phyloP scores from a whole-genome alignment of 2,329 filamentous ascomycete species.

The Ophiocordyceps camponoti-leonardi region DNA sequence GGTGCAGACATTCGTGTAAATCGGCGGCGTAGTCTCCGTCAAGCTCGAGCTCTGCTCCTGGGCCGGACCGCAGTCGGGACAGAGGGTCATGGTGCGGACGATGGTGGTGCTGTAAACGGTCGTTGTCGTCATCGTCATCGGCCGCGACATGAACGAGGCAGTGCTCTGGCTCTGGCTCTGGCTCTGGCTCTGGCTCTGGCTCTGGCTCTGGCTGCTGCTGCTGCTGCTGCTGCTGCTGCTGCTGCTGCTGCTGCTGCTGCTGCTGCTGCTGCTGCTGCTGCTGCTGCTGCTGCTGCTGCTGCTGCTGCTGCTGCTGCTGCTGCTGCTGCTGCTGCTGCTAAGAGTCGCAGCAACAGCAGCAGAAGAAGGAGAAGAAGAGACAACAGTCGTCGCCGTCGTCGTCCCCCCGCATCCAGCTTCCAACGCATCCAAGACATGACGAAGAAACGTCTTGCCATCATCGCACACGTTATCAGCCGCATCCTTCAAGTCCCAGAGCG shows the following conservation, averaged over 20 bases:
- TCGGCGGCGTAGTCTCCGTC: no score
- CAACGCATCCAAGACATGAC: conserved; percentile 19
- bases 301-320: no score
- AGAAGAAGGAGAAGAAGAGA: not conserved
- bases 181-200: no score
- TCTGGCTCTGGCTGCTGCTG: no score
- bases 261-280: no score
- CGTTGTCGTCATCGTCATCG: not conserved
- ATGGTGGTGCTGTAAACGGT: not conserved
- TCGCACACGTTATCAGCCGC: conserved; percentile 12
- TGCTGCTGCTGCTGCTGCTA: not conserved
- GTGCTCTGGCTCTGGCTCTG: no score
- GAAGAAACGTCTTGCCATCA: conserved; percentile 18
- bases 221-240: no score
- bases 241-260: no score
- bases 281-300: no score
- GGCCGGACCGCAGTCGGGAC: no score
- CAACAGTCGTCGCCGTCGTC: no score
- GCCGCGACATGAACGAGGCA: not conserved
- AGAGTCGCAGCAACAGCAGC: not conserved
- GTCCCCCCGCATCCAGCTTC: conserved; percentile 19
- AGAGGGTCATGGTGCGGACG: not conserved
- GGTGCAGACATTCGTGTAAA: not conserved
- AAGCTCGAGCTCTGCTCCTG: not conserved
- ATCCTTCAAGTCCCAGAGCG: conserved; percentile 25